These are phyloP conservation scores for Podospora fimiseda DNA, from an alignment of 495 filamentous ascomycete genomes.

Conservation along the genomic window DNA sequence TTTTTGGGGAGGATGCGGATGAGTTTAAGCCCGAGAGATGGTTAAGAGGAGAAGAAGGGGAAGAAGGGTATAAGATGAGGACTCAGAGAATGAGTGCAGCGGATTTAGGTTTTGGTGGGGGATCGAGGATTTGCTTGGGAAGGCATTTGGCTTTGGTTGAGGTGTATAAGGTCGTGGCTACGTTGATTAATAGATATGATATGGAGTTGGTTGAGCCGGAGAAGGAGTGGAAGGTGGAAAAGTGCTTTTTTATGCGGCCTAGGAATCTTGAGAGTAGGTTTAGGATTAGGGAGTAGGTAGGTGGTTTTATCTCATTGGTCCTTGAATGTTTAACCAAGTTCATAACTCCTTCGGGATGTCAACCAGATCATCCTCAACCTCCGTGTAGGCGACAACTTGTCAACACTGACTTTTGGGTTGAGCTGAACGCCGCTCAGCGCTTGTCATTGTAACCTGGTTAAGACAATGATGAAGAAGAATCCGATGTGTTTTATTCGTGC, in stretches of 20 bases:
- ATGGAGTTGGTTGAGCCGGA: constrained; percentile 13
- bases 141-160: constrained; percentile 57
- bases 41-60: constrained; percentile 28
- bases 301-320: too few relatives aligned
- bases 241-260: constrained; percentile 12
- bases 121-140: constrained; percentile 56
- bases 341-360: too few relatives aligned
- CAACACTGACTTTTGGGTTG: too few relatives aligned
- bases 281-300: neutral
- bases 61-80: constrained; percentile 10
- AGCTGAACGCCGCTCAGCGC: too few relatives aligned
- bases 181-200: constrained; percentile 49
- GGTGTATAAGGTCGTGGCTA: constrained; percentile 63
- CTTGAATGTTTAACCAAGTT: too few relatives aligned
- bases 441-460: too few relatives aligned
- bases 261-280: constrained; percentile 12
- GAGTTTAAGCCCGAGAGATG: constrained; percentile 46
- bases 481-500: too few relatives aligned
- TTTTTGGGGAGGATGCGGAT: constrained; percentile 46
- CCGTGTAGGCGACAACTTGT: too few relatives aligned
- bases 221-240: constrained; percentile 13
- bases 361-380: too few relatives aligned
- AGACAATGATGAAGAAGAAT: too few relatives aligned
- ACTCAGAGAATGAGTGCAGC: constrained; percentile 18
- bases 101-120: constrained; percentile 51